phyloP scores from a whole-genome alignment of 768 basidiomycete genomes.

The Daedaleopsis nitida region DNA sequence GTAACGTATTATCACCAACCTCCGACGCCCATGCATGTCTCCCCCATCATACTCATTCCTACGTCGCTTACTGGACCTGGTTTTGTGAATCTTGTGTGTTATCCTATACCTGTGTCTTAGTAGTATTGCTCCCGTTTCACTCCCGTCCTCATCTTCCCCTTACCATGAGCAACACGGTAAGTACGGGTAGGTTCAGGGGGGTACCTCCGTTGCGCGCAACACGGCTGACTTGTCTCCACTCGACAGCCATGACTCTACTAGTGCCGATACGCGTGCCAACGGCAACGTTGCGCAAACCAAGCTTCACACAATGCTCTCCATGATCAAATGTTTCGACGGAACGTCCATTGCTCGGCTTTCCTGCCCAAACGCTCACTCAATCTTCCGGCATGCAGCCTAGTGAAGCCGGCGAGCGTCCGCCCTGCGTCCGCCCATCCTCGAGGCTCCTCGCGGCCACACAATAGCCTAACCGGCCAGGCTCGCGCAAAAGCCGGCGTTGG shows the following conservation, averaged over 20 bases:
- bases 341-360: background rate
- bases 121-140: background rate
- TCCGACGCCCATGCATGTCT: background rate
- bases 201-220: too few relatives aligned
- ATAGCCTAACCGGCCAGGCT: background rate
- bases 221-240: too few relatives aligned
- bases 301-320: too few relatives aligned
- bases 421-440: background rate
- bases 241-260: too few relatives aligned
- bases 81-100: background rate
- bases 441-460: conserved; percentile 1
- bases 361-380: background rate
- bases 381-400: background rate
- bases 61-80: background rate
- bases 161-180: too few relatives aligned
- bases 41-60: background rate
- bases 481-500: background rate
- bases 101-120: conserved; percentile 15
- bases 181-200: too few relatives aligned
- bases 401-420: background rate
- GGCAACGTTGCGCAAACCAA: too few relatives aligned
- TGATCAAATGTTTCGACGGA: background rate
- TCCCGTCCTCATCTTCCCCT: background rate
- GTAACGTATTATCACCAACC: too few relatives aligned
- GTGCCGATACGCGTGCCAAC: too few relatives aligned